These are phyloP conservation scores for Penicillium hordei DNA, from an alignment of 2,329 filamentous ascomycete genomes.

Conservation along the genomic window DNA sequence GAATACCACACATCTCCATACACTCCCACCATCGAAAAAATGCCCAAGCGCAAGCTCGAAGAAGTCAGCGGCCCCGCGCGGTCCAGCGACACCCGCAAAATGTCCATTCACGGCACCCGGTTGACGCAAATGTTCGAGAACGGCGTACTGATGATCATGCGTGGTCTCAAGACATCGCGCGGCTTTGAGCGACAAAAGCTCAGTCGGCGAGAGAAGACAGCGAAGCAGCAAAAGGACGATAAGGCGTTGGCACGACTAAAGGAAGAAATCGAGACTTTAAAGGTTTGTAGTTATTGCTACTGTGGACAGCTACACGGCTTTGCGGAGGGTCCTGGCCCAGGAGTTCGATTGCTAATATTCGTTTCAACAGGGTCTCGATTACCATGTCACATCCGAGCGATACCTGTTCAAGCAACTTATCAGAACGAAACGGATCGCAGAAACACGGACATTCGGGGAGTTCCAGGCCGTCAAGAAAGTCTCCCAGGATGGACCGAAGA, in stretches of 20 bases:
- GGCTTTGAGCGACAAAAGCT: conserved; percentile 65
- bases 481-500: conserved; percentile 39
- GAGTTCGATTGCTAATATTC: conserved; percentile 5
- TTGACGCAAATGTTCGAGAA: conserved; percentile 51
- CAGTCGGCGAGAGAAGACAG: conserved; percentile 58
- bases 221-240: conserved; percentile 46
- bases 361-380: conserved; percentile 49
- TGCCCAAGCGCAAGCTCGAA: conserved; percentile 45
- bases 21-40: conserved; percentile 14
- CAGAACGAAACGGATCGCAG: conserved; percentile 58
- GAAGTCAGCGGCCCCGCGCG: conserved; percentile 29
- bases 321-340: background rate
- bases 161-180: conserved; percentile 58
- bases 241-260: conserved; percentile 47
- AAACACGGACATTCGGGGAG: conserved; percentile 49
- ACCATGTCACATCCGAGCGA: conserved; percentile 50
- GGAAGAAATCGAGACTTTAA: conserved; percentile 57
- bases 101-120: conserved; percentile 38
- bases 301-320: background rate
- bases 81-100: conserved; percentile 28
- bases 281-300: conserved; percentile 41
- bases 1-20: background rate
- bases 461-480: conserved; percentile 42
- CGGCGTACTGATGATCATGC: conserved; percentile 50
- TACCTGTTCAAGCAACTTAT: conserved; percentile 58